Conservation (phyloP, 1,139 yeast species). For the Saccharomyces hybrid region DNA sequence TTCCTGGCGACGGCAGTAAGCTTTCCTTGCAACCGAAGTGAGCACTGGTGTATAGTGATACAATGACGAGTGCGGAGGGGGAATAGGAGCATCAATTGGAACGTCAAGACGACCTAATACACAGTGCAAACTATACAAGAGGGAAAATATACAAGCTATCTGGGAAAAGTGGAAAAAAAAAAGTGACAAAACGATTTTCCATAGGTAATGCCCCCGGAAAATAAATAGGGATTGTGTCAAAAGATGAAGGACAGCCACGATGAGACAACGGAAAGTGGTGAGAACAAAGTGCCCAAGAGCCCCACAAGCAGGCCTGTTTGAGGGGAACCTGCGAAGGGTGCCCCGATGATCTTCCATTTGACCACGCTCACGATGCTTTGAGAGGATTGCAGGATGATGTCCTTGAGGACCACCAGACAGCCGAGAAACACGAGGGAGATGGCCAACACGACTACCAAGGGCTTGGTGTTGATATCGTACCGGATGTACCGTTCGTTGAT, state of each 20-base stretch:
- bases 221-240: background rate
- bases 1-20: background rate
- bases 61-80: background rate
- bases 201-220: slow-evolving; percentile 1
- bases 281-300: background rate
- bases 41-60: background rate
- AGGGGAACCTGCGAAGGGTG: background rate
- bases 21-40: background rate
- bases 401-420: background rate
- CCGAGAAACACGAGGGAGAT: background rate
- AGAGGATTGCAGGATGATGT: background rate
- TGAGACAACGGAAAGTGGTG: background rate
- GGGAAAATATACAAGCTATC: background rate
- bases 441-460: background rate
- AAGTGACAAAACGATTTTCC: background rate
- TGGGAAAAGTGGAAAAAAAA: background rate
- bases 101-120: background rate
- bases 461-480: background rate
- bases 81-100: background rate
- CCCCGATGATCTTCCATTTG: background rate
- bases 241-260: background rate
- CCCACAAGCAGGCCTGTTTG: background rate
- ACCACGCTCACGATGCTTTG: background rate
- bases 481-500: background rate
- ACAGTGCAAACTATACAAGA: background rate